These are phyloP conservation scores for Mantamonas sphyraenae DNA, from an alignment of 78 protist genomes.

Conservation along the genomic window DNA sequence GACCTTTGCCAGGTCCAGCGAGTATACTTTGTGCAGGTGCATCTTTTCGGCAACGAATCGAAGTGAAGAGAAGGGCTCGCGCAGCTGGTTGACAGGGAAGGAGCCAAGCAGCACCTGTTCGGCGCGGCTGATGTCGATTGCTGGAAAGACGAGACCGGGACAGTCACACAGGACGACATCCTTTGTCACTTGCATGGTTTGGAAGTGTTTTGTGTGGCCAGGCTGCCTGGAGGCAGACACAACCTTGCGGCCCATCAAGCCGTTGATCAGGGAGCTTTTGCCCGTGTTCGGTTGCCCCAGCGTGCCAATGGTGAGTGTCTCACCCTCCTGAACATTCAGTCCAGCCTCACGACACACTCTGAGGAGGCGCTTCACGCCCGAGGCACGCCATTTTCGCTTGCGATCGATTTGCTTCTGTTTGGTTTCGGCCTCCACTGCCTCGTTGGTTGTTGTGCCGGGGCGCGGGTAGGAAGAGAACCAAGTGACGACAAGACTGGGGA, in stretches of 20 bases:
- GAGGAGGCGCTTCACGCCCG: no score
- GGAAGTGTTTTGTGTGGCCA: conserved; percentile 64
- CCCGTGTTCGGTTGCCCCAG: conserved; percentile 69
- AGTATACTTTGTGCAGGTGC: not conserved
- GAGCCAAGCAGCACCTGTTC: conserved; percentile 15
- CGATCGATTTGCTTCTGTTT: no score
- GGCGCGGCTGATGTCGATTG: not conserved
- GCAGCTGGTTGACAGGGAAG: conserved; percentile 8
- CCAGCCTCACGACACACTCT: no score
- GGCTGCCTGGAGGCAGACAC: conserved; percentile 42
- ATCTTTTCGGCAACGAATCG: conserved; percentile 1
- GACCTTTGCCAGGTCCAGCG: no score
- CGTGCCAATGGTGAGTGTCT: not conserved
- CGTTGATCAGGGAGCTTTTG: conserved; percentile 49
- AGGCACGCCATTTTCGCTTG: no score
- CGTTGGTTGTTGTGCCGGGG: no score
- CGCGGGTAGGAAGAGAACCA: no score
- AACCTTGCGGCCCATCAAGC: conserved; percentile 34
- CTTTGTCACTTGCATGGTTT: conserved; percentile 16
- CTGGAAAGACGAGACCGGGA: conserved; percentile 50
- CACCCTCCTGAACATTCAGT: no score
- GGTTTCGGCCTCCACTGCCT: no score
- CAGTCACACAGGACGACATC: conserved; percentile 28
- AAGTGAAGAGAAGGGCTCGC: conserved; percentile 14
- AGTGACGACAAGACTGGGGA: no score